phyloP scores from a whole-genome alignment of 768 basidiomycete species.

The Calocybe cyanea region DNA sequence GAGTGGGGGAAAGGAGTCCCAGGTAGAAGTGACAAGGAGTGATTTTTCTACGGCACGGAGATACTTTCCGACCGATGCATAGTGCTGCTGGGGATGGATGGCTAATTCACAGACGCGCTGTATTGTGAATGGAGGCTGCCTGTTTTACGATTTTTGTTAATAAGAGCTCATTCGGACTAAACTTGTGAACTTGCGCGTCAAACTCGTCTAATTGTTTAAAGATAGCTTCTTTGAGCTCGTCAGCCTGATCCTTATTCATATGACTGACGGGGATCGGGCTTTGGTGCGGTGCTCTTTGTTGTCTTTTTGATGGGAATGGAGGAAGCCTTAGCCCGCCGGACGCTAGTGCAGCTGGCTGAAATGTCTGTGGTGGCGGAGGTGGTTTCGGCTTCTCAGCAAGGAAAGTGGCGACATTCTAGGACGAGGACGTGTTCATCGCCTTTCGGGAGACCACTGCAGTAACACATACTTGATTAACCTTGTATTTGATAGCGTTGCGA shows the following conservation, averaged over 20 bases:
- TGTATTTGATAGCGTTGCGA: constrained; percentile 69
- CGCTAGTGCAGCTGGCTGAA: constrained; percentile 38
- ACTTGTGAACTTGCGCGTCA: constrained; percentile 57
- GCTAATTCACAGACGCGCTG: constrained; percentile 86
- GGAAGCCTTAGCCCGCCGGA: constrained; percentile 66
- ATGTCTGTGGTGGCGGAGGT: constrained; percentile 30
- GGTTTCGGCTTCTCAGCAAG: constrained; percentile 35
- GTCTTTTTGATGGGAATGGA: constrained; percentile 65
- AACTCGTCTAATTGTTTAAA: constrained; percentile 69
- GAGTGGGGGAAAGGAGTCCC: constrained; percentile 62
- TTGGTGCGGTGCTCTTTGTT: constrained; percentile 39
- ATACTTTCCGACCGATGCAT: constrained; percentile 81
- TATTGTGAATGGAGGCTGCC: constrained; percentile 81
- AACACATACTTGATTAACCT: constrained; percentile 55
- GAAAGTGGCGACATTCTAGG: constrained; percentile 49
- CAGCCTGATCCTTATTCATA: constrained; percentile 60
- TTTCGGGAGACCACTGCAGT: constrained; percentile 1
- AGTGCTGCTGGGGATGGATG: constrained; percentile 62
- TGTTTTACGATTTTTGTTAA: constrained; percentile 12
- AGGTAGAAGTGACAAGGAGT: constrained; percentile 79
- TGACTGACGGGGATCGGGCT: constrained; percentile 53
- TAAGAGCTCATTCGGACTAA: background rate
- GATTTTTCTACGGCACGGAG: constrained; percentile 82
- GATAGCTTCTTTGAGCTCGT: constrained; percentile 50
- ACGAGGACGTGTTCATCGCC: constrained; percentile 1